A percentile compares a stretch with the other conserved stretches of the same genome.
phyloP scores from a whole-genome alignment of 129 eudicot genomes.

The Daucus carota region DNA sequence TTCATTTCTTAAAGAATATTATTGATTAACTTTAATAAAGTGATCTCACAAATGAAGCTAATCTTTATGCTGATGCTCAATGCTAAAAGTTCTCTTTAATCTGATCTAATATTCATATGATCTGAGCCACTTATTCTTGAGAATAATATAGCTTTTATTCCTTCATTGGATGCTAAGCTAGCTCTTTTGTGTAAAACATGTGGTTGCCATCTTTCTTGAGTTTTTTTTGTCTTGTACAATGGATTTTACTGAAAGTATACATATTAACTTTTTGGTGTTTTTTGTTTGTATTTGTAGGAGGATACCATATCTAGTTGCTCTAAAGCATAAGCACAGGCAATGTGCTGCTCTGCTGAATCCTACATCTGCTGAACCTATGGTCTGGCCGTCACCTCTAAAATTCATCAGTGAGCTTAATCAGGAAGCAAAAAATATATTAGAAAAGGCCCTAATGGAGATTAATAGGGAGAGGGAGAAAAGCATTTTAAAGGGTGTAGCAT shows the following conservation, averaged over 20 bases:
- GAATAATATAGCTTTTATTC: background rate
- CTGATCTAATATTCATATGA: background rate
- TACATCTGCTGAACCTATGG: slow-evolving; percentile 88
- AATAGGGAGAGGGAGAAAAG: slow-evolving; percentile 27
- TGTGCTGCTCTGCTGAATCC: slow-evolving; percentile 96
- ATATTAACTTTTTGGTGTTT: background rate
- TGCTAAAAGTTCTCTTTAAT: background rate
- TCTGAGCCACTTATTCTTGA: background rate
- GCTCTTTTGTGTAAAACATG: background rate
- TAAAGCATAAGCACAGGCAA: slow-evolving; percentile 60
- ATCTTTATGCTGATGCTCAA: background rate
- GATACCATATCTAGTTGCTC: slow-evolving; percentile 74
- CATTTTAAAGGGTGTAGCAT: slow-evolving; percentile 23
- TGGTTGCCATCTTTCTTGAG: background rate
- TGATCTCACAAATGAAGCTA: background rate
- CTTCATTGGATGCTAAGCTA: slow-evolving; percentile 2
- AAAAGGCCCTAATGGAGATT: slow-evolving; percentile 29
- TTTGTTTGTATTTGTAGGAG: slow-evolving; percentile 42
- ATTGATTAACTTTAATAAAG: background rate
- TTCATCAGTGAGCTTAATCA: slow-evolving; percentile 31
- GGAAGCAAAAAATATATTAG: slow-evolving; percentile 24
- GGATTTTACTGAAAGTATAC: background rate
- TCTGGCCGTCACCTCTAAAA: slow-evolving; percentile 91
- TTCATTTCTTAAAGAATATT: background rate
- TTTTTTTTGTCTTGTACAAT: background rate